phyloP scores from a whole-genome alignment of 2,329 filamentous ascomycete species.

The Davidsoniella virescens region DNA sequence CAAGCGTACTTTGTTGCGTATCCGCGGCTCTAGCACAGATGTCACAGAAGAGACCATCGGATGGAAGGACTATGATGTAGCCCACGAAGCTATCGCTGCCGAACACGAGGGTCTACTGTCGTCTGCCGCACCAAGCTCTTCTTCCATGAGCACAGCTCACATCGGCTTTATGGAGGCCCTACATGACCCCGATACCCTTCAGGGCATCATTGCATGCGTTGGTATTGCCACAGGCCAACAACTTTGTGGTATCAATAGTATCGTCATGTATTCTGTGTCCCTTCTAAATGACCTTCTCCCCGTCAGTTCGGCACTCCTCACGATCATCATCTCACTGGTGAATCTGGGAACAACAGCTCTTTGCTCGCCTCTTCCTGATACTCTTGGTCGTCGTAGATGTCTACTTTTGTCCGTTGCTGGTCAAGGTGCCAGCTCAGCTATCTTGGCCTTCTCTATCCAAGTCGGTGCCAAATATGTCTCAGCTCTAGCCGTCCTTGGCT shows the following conservation, averaged over 20 bases:
- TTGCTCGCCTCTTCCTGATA: slow-evolving; percentile 74
- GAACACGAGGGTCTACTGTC: slow-evolving; percentile 59
- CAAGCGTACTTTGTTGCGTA: slow-evolving; percentile 51
- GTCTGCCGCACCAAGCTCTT: slow-evolving; percentile 13
- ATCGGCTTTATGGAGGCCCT: slow-evolving; percentile 51
- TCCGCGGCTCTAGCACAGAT: slow-evolving; percentile 53
- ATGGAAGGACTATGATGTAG: slow-evolving; percentile 27
- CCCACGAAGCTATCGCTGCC: slow-evolving; percentile 26
- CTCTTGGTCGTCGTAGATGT: slow-evolving; percentile 72
- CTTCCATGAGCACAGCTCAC: slow-evolving; percentile 18
- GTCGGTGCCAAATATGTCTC: slow-evolving; percentile 58
- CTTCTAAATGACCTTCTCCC: slow-evolving; percentile 69
- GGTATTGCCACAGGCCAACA: slow-evolving; percentile 90
- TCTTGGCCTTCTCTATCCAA: slow-evolving; percentile 67
- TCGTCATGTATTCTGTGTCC: slow-evolving; percentile 96
- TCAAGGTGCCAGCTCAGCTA: slow-evolving; percentile 63
- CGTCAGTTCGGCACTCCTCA: slow-evolving; percentile 65
- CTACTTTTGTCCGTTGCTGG: slow-evolving; percentile 69
- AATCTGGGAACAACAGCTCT: slow-evolving; percentile 71
- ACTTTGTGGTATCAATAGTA: slow-evolving; percentile 85
- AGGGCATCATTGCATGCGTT: slow-evolving; percentile 65
- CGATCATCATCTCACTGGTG: slow-evolving; percentile 71
- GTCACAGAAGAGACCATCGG: slow-evolving; percentile 56
- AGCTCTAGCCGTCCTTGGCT: slow-evolving; percentile 64
- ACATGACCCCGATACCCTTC: slow-evolving; percentile 49